These are phyloP conservation scores for Coprinopsis sp. DNA, from an alignment of 768 basidiomycete genomes.

Conservation along the genomic window DNA sequence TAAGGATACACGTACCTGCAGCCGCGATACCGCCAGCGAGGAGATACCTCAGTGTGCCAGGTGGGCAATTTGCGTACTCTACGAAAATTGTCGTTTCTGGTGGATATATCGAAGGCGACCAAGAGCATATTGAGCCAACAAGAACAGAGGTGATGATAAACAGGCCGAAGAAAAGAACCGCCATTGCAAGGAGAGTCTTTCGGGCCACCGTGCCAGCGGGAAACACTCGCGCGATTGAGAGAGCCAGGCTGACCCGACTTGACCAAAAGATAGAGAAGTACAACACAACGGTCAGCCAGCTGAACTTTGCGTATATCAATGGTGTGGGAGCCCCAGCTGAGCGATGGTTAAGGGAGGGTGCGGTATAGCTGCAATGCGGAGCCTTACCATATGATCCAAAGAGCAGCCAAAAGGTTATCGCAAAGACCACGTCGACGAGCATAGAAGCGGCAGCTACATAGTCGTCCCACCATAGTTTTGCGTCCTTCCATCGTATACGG, in stretches of 20 bases:
- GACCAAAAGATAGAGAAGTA: slow-evolving; percentile 10
- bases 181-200: slow-evolving; percentile 2
- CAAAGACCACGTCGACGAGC: slow-evolving; percentile 9
- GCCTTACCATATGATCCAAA: slow-evolving; percentile 7
- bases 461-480: slow-evolving; percentile 24
- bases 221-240: slow-evolving; percentile 14
- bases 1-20: background rate
- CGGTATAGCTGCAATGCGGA: background rate
- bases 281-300: slow-evolving; percentile 7
- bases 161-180: background rate
- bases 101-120: too few species aligned
- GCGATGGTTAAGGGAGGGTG: background rate
- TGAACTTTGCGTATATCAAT: slow-evolving; percentile 9
- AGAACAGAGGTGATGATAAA: slow-evolving; percentile 7
- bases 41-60: too few species aligned
- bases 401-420: slow-evolving; percentile 13
- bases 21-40: background rate
- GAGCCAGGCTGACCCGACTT: slow-evolving; percentile 10
- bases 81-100: background rate
- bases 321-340: background rate
- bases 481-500: slow-evolving; percentile 10
- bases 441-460: slow-evolving; percentile 15
- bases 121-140: slow-evolving; percentile 7
- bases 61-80: too few species aligned
- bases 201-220: slow-evolving; percentile 9